Conservation (phyloP, 805 yeast genomes). For the Metschnikowia baotianmanensis region DNA sequence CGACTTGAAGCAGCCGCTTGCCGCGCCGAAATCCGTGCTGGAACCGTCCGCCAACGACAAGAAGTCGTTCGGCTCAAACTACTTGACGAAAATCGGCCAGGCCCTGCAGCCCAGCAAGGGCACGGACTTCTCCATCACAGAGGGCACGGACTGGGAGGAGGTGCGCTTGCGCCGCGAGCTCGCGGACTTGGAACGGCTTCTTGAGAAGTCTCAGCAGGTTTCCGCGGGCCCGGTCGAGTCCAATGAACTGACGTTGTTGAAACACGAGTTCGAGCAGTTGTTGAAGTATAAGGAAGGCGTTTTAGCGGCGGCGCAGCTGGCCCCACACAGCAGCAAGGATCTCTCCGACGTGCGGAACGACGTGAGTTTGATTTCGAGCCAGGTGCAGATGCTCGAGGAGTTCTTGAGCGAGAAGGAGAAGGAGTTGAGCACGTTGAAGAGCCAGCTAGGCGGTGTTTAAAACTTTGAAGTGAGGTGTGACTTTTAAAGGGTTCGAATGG, state of each 20-base stretch:
- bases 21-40: constrained; percentile 10
- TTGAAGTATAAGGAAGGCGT: constrained; percentile 72
- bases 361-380: constrained; percentile 69
- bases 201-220: constrained; percentile 46
- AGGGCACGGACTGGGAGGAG: constrained; percentile 92
- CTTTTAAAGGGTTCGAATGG: neutral
- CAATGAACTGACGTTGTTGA: constrained; percentile 29
- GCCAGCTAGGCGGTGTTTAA: constrained; percentile 11
- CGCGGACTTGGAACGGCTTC: constrained; percentile 66
- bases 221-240: constrained; percentile 6
- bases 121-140: constrained; percentile 68
- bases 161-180: constrained; percentile 79
- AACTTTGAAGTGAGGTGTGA: neutral
- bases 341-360: constrained; percentile 57
- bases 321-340: constrained; percentile 26
- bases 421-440: constrained; percentile 44
- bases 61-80: constrained; percentile 51
- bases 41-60: constrained; percentile 21
- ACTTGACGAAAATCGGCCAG: constrained; percentile 55
- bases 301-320: constrained; percentile 28
- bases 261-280: constrained; percentile 76
- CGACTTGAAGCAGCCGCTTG: constrained; percentile 39
- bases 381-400: constrained; percentile 68
- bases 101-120: constrained; percentile 45
- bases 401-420: constrained; percentile 59